Evolutionary conservation across 208 protist species (phyloP), one percentile per base, ranked within the genome.

Genomic region (Leishmania tropica): DNA sequence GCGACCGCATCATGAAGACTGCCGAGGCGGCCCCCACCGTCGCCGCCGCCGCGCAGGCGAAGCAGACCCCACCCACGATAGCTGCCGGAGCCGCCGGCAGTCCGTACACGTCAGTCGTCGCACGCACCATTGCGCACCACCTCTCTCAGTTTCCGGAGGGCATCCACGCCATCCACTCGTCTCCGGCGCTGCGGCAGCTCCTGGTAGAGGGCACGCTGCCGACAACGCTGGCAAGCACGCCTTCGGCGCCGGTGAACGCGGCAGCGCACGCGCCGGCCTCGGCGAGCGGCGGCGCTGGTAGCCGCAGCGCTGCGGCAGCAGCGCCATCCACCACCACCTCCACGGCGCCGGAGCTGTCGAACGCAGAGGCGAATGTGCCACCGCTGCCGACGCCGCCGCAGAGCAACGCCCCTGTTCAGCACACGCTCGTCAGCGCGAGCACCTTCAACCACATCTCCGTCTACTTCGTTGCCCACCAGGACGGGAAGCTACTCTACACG

Each of bases 361-460:
- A 80, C 62, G 71, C 86, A 58, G 76, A 76, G 56, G 83, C 78
- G 6, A 87, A 88, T 58, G 74, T 85, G 71, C 89, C 87, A 45
- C 85, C 85, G 31, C 81, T 83, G 31, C 86, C 83, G 8, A 67
- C 78, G 45, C 76, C 78, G 24, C 77, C 85, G 54, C 64, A 78
- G 67, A 88, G 85, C 68, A 87, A 72, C 68, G 83, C 86, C 1
- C 87, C 92, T 13, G 79, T 97, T 35, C 90, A 94, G 68, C 86
- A 95, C 83, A 95, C 94, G 28, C 88, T 97, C 45, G 79, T 96
- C 42, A 87, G 86, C 71, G 94, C 88, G 7, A 93, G 83, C 83
- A 95, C 88, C 35, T 97, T 91, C 85, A 96, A 93, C 85, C 94
- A 97, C 84, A 83, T 97, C 67, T 90, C 87, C 42, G 64, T 91